These are phyloP conservation scores for Ilyonectria destructans DNA, from an alignment of 2,329 filamentous ascomycete genomes.

Conservation along the genomic window DNA sequence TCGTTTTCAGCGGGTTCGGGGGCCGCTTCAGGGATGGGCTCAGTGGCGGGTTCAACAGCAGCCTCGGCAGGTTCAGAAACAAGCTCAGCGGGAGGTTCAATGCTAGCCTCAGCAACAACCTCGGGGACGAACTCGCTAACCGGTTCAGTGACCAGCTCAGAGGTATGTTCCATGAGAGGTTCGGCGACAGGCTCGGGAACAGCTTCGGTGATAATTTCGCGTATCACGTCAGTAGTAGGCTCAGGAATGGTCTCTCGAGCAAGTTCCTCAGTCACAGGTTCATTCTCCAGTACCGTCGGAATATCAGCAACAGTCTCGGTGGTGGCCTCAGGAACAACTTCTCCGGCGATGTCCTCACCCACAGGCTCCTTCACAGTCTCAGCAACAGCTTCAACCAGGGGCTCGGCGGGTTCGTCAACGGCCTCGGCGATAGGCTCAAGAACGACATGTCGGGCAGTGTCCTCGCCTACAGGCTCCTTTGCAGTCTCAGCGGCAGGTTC, in stretches of 20 bases:
- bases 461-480: background rate
- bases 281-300: background rate
- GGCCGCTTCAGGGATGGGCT: slow-evolving; percentile 3
- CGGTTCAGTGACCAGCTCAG: background rate
- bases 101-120: background rate
- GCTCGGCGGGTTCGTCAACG: background rate
- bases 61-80: slow-evolving; percentile 9
- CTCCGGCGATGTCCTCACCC: background rate
- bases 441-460: slow-evolving; percentile 6
- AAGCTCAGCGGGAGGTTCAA: slow-evolving; percentile 14
- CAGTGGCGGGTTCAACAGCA: background rate
- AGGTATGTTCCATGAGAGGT: background rate
- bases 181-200: background rate
- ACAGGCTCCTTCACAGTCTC: slow-evolving; percentile 13
- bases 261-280: background rate
- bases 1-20: slow-evolving; percentile 38
- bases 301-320: background rate
- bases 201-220: background rate
- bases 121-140: background rate
- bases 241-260: background rate
- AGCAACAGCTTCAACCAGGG: slow-evolving; percentile 23
- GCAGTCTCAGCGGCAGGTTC: slow-evolving; percentile 23
- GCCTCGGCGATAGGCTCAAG: background rate
- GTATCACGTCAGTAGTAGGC: background rate
- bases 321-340: background rate